Base-by-base conservation (phyloP, 495 filamentous ascomycete species). In the Penicillium cataractarum region DNA sequence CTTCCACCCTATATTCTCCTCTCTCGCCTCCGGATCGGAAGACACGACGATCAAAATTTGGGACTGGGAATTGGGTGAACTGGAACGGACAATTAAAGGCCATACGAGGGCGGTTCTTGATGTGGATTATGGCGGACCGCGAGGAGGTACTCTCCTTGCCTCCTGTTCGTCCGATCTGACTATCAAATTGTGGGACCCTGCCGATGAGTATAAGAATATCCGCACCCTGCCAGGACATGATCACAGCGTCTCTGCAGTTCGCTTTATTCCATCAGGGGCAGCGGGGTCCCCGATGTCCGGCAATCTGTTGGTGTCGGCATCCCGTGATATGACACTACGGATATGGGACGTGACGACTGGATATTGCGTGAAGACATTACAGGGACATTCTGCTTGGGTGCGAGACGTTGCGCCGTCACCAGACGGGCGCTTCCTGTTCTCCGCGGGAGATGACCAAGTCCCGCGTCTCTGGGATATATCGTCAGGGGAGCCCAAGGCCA, bases 171-270 rank as follows among this genome's bases (percentile, higher is more conserved):
- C 87, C 55, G 93, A 97, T 67, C 78, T 97, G 7, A 96, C 92
- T 3, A 96, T 97, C 78, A 98, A 97, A 72, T 74, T 98, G 4
- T 98, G 93, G 93, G 92, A 98, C 62, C 93, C 93, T 4, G 86
- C 83, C 24, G 90, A 97, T 68, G 91, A 93, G 31, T 97, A 97
- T 76, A 94, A 95, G 66, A 96, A 97, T 68, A 92, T 96, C 58
- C 86, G 93, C 35, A 97, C 92, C 0, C 83, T 97, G 4, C 89
- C 89, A 3, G 93, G 93, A 10, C 93, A 97, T 73, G 93, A 98
- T 67, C 94, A 98, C 71, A 92, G 87, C 58, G 91, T 97, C 55
- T 92, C 88, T 58, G 88, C 91, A 7, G 88, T 97, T 3, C 88
- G 92, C 5, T 97, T 97, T 72, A 88, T 98, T 29, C 92, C 94